A percentile compares a stretch with the other conserved stretches of the same genome.
phyloP scores from a whole-genome alignment of 164 flowering plant genomes.

The Chimonanthus praecox region DNA sequence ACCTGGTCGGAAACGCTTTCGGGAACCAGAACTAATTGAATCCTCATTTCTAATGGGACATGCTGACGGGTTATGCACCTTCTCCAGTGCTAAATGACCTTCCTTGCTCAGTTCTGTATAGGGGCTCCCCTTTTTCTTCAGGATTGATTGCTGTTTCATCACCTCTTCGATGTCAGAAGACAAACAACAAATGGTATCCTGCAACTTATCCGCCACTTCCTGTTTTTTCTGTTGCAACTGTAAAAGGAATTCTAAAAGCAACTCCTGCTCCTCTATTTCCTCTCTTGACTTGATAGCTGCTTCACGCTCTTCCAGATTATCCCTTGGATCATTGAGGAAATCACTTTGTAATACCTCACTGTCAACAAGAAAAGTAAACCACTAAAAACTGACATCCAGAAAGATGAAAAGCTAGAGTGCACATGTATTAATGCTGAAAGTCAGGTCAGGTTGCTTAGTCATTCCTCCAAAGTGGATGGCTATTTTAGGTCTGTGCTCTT shows the following conservation, averaged over 20 bases:
- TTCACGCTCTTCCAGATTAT: slow-evolving; percentile 66
- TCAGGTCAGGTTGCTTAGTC: background rate
- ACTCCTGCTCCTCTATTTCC: slow-evolving; percentile 77
- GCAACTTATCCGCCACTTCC: slow-evolving; percentile 64
- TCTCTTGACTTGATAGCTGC: slow-evolving; percentile 72
- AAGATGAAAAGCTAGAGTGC: background rate
- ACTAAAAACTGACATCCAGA: background rate
- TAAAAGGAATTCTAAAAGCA: slow-evolving; percentile 76
- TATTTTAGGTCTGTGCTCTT: too few relatives aligned
- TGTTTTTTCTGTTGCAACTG: slow-evolving; percentile 62
- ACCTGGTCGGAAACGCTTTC: slow-evolving; percentile 54
- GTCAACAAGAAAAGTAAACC: slow-evolving; percentile 12
- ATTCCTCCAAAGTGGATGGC: background rate
- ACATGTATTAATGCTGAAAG: background rate
- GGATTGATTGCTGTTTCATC: slow-evolving; percentile 38
- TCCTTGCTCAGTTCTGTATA: slow-evolving; percentile 28
- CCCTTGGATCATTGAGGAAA: slow-evolving; percentile 74
- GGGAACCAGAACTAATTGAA: slow-evolving; percentile 37
- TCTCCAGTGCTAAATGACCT: background rate
- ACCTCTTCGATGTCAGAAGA: slow-evolving; percentile 85
- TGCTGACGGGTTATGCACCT: slow-evolving; percentile 13
- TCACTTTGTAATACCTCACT: slow-evolving; percentile 87
- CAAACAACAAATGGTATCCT: slow-evolving; percentile 48
- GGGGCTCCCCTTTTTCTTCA: slow-evolving; percentile 32
- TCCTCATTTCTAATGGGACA: slow-evolving; percentile 35